Evolutionary conservation across 1,284 basidiomycete species (phyloP).

Genomic region (Ustilago loliicola): DNA sequence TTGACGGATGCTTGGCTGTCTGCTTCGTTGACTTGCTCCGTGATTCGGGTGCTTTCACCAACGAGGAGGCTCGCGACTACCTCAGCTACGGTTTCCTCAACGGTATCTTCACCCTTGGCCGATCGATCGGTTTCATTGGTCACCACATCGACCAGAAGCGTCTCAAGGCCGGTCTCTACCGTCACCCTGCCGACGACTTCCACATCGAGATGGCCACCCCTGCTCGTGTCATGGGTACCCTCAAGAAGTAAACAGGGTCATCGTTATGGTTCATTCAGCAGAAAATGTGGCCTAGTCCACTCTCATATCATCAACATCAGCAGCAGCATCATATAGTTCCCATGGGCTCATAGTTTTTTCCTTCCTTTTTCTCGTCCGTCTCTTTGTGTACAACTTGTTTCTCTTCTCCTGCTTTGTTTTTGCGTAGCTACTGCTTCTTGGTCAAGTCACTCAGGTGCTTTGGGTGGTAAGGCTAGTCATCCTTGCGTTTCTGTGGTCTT

Average conservation of each 20-base stretch:
- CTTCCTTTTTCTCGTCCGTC: conserved; percentile 6
- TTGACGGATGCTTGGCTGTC: conserved; percentile 97
- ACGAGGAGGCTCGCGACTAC: conserved; percentile 97
- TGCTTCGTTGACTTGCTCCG: conserved; percentile 96
- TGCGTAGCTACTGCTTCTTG: conserved; percentile 3
- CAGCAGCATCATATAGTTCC: conserved; percentile 32
- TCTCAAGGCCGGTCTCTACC: conserved; percentile 69
- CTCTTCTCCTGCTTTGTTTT: conserved; percentile 22
- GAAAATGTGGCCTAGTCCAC: conserved; percentile 10
- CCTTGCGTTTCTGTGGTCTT: conserved; percentile 1
- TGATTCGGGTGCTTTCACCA: conserved; percentile 92
- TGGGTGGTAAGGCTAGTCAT: conserved; percentile 50
- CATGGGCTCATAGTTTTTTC: conserved; percentile 19
- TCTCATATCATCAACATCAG: conserved; percentile 7
- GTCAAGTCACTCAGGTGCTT: not conserved
- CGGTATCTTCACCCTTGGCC: conserved; percentile 95
- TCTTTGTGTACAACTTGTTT: conserved; percentile 41
- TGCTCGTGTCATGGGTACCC: conserved; percentile 62
- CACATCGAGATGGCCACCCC: conserved; percentile 67
- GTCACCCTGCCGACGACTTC: conserved; percentile 71
- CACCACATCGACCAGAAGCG: conserved; percentile 96
- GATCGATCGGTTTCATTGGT: conserved; percentile 96
- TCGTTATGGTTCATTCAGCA: not conserved
- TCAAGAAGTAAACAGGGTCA: conserved; percentile 44
- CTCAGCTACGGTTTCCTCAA: conserved; percentile 92